These are phyloP conservation scores for Teratosphaeriaceae sp. DNA, from an alignment of 2,329 filamentous ascomycete genomes.

Conservation along the genomic window DNA sequence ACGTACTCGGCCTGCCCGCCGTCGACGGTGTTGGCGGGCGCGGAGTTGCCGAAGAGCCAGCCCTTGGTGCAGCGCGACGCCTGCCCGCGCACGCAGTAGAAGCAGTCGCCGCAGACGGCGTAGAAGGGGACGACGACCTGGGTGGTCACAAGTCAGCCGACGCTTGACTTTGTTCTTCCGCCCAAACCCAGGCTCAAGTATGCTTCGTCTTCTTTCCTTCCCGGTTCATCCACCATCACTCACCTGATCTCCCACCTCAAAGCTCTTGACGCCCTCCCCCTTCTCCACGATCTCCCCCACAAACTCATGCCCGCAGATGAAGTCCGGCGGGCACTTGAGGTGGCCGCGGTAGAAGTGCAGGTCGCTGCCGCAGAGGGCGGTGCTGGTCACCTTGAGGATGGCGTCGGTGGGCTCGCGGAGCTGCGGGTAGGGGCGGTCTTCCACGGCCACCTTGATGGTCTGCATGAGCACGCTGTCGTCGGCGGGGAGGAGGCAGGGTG, in stretches of 20 bases:
- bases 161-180: too few species aligned
- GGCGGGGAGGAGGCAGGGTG: not conserved
- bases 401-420: slow-evolving; percentile 67
- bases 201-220: too few species aligned
- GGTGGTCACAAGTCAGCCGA: too few species aligned
- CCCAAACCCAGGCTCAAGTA: too few species aligned
- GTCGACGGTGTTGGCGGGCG: slow-evolving; percentile 25
- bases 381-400: slow-evolving; percentile 75
- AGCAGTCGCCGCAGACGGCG: slow-evolving; percentile 68
- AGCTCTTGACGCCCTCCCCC: slow-evolving; percentile 60
- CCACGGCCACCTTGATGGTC: slow-evolving; percentile 50
- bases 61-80: slow-evolving; percentile 70
- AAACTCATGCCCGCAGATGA: slow-evolving; percentile 74
- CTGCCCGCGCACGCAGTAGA: slow-evolving; percentile 73
- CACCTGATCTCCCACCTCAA: slow-evolving; percentile 61
- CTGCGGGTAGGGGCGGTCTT: slow-evolving; percentile 71
- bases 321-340: slow-evolving; percentile 58
- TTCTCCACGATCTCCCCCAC: slow-evolving; percentile 65
- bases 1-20: slow-evolving; percentile 40
- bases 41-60: slow-evolving; percentile 54
- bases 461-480: not conserved
- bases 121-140: slow-evolving; percentile 80
- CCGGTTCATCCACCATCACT: not conserved
- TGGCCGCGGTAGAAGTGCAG: slow-evolving; percentile 82
- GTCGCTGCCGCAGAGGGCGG: slow-evolving; percentile 84